phyloP scores from a whole-genome alignment of 1,284 basidiomycete genomes.

The Cystobasidium pallidum region DNA sequence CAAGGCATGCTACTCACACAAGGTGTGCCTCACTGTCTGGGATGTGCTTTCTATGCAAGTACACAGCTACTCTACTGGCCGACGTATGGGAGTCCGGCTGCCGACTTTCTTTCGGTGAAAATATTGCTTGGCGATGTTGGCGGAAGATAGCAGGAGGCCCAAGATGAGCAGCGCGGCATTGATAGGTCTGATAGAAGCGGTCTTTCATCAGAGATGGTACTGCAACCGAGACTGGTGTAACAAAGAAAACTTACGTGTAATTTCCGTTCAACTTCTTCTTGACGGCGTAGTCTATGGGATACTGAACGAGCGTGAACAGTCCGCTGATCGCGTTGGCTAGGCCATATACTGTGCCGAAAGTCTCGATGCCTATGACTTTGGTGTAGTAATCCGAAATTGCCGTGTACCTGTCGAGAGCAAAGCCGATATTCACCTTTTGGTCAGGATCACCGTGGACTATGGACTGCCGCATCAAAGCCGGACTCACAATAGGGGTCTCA shows the following conservation, averaged over 20 bases:
- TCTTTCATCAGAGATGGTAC: background rate
- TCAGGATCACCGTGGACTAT: too few species aligned
- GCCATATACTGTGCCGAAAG: conserved; percentile 51
- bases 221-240: background rate
- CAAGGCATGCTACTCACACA: too few species aligned
- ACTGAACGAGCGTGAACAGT: conserved; percentile 56
- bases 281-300: conserved; percentile 56
- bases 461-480: too few species aligned
- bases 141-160: conserved; percentile 14
- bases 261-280: conserved; percentile 55
- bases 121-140: conserved; percentile 38
- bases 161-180: conserved; percentile 18
- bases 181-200: conserved; percentile 6
- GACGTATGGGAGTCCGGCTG: background rate
- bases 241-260: conserved; percentile 49
- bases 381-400: conserved; percentile 53
- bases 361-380: conserved; percentile 54
- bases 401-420: conserved; percentile 58
- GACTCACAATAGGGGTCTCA: conserved; percentile 49
- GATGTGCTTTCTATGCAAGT: too few species aligned
- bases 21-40: too few species aligned
- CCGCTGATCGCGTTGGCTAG: conserved; percentile 57
- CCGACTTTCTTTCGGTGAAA: conserved; percentile 1
- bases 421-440: too few species aligned
- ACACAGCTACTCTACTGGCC: background rate